Conservation (phyloP, 2,329 filamentous ascomycete species). For the Xylaria sp. region DNA sequence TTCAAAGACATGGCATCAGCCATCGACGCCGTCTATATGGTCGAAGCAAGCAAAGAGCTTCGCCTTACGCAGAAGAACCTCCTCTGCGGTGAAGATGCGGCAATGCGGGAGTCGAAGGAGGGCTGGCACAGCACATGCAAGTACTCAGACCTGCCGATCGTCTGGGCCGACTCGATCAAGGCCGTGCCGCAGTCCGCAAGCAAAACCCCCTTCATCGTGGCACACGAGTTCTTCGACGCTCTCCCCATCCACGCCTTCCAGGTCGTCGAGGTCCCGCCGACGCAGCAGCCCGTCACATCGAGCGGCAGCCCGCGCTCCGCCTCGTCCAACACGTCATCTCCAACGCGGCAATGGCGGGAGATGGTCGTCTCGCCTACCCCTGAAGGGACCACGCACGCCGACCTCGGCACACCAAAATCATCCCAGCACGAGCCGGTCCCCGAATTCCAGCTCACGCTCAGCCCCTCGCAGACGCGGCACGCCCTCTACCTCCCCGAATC, state of each 20-base stretch:
- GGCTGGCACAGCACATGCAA: slow-evolving; percentile 82
- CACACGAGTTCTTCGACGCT: slow-evolving; percentile 98
- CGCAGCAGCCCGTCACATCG: slow-evolving; percentile 54
- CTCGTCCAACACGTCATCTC: slow-evolving; percentile 53
- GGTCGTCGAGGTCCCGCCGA: slow-evolving; percentile 67
- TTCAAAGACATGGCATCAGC: slow-evolving; percentile 82
- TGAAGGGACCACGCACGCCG: slow-evolving; percentile 63
- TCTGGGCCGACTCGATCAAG: slow-evolving; percentile 91
- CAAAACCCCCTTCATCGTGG: slow-evolving; percentile 90
- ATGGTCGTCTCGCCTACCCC: slow-evolving; percentile 79
- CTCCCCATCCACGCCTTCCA: slow-evolving; percentile 97
- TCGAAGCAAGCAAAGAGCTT: slow-evolving; percentile 89
- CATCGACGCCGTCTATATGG: slow-evolving; percentile 89
- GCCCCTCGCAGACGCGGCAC: slow-evolving; percentile 80
- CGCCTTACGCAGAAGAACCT: slow-evolving; percentile 81
- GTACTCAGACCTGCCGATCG: slow-evolving; percentile 77
- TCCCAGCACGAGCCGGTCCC: slow-evolving; percentile 67
- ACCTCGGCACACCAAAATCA: slow-evolving; percentile 64
- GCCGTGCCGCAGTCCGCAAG: slow-evolving; percentile 76
- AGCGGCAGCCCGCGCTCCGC: slow-evolving; percentile 61
- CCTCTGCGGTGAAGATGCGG: slow-evolving; percentile 78
- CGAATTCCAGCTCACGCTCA: slow-evolving; percentile 89
- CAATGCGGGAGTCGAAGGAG: slow-evolving; percentile 75
- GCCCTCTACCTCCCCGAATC: slow-evolving; percentile 86
- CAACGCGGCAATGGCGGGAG: slow-evolving; percentile 78